Conservation (phyloP, 1,139 yeast species). For the Saccharomyces hybrid region DNA sequence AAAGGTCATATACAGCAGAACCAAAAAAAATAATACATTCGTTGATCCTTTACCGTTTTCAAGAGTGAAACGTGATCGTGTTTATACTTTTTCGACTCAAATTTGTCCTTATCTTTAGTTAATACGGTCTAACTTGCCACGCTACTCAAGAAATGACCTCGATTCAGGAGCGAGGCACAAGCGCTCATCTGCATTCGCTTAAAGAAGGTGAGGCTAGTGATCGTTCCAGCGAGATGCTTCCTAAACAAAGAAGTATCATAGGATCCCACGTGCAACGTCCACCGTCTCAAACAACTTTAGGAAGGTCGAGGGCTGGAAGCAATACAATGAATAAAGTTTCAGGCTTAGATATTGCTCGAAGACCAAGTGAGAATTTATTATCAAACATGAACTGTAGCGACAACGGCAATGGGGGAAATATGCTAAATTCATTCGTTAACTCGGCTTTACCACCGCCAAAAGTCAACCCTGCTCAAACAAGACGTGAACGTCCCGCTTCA, state of each 20-base stretch:
- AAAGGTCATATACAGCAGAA: not conserved
- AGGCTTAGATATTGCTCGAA: constrained; percentile 25
- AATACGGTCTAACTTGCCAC: not conserved
- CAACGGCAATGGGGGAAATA: constrained; percentile 5
- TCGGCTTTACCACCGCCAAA: constrained; percentile 11
- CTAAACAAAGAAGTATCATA: not conserved
- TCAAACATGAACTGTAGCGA: constrained; percentile 8
- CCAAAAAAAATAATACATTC: not conserved
- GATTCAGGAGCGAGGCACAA: not conserved
- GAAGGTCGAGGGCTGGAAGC: not conserved
- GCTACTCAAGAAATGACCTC: not conserved
- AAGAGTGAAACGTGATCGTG: not conserved
- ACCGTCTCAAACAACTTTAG: not conserved
- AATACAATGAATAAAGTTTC: constrained; percentile 13
- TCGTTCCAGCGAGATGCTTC: not conserved
- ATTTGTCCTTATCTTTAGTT: not conserved
- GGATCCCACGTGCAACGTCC: not conserved
- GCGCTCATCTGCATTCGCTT: not conserved
- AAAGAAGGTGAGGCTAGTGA: not conserved
- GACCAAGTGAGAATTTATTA: constrained; percentile 31
- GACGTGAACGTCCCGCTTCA: constrained; percentile 27
- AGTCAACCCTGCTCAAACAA: constrained; percentile 13
- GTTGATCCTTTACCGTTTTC: not conserved
- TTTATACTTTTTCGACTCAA: not conserved
- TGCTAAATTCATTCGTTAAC: not conserved